Base-by-base conservation (phyloP, 1,284 basidiomycete genomes). In the Cryptococcus maquisensis region DNA sequence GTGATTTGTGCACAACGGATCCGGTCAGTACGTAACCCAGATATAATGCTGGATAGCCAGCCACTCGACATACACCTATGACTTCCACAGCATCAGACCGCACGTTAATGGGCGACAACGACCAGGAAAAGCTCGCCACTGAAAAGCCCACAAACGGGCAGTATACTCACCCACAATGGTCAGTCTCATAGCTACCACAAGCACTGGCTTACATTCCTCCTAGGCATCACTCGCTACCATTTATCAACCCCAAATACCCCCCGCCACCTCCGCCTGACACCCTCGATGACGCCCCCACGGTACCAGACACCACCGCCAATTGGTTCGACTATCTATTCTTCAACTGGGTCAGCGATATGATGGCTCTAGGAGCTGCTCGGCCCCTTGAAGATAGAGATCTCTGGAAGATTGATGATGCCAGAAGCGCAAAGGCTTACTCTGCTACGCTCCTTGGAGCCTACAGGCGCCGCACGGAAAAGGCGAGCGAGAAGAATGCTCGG, bases 381-480 rank as follows among this genome's bases (percentile, higher is more conserved):
- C 86, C 91, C 1, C 80, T 95, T 4, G 86, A 92, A 69, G 83
- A 86, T 0, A 78, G 85, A 0, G 92, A 96, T 74, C 79, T 95
- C n/a, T 94, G 86, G 81, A 86, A 84, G 69, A 83, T 94, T 41
- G 84, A 85, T 57, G 67, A 72, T 2, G 65, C 64, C 5, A 67
- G 77, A 46, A 81, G 84, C 45, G 77, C 84, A 13, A 82, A 82
- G 20, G 78, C 77, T 15, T 82, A 91, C 45, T 85, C 87, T 1
- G 77, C 82, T 7, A 77, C 77, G 38, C 86, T 96, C 36, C 75
- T 81, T 26, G 73, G 72, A 1, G 86, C 86, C 1, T 93, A 87
- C 72, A 82, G 86, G 38, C 74, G 77, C 15, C 81, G 88, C 5
- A 76, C 79, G 24, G 75, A 75, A 51, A 76, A 79, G 44, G 90